Base-by-base conservation (phyloP, 2,329 filamentous ascomycete genomes). In the Zymoseptoria ardabiliae region DNA sequence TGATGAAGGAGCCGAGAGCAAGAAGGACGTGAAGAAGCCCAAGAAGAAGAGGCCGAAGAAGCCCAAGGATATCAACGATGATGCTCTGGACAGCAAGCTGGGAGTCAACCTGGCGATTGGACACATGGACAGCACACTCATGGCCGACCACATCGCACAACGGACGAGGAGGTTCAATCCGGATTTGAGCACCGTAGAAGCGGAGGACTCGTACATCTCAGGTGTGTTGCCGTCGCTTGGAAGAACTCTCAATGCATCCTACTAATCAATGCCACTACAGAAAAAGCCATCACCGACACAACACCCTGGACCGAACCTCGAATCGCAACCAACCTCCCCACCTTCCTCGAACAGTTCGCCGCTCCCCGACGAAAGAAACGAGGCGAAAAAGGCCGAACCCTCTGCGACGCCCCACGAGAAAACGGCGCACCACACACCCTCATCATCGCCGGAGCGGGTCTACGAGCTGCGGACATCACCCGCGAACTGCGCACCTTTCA, bases 61-160 rank as follows among this genome's bases (percentile, higher is more conserved):
- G 70, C 75, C 77, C 57, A 78, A 82, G 59, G 85, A 91, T 70
- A 81, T 85, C 50, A 85, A 91, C 68, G 83, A 87, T 35, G 87
- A 77, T 53, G 74, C 78, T 20, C 60, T 80, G 58, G 77, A 80
- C 61, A 70, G 74, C 61, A 72, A 76, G 66, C 64, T 75, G 41
- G 75, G 88, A 6, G 78, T 97, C 65, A 96, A 97, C 75, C 85
- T 84, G 64, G 84, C 89, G 3, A 89, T 97, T 71, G 84, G 85
- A 51, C 84, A 85, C 61, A 92, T 97, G 87, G 90, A 96, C 73
- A 87, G 85, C 61, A 84, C 87, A 65, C 80, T 97, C 50, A 78
- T 97, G 53, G 90, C 92, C 1, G 93, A 97, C 72, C 86, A 96
- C 72, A 80, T 97, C 62, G 89, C 89, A 6, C 87, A 94, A 70